Evolutionary conservation across 495 filamentous ascomycete species (phyloP).

Genomic region (Penicillium argentinense): DNA sequence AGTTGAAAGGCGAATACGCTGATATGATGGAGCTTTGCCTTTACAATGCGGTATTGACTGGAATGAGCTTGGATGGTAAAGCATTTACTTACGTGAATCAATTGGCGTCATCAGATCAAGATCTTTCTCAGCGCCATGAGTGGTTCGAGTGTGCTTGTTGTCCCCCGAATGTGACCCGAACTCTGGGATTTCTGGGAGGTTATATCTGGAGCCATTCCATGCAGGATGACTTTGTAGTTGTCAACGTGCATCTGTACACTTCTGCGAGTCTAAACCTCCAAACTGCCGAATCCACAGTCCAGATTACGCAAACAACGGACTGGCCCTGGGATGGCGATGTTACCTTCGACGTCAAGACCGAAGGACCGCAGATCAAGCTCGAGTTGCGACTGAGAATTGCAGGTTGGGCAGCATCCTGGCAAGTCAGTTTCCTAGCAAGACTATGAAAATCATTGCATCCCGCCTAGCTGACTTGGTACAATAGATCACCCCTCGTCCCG

Average conservation of each 20-base stretch:
- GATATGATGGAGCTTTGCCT: constrained; percentile 61
- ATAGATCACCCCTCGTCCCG: constrained; percentile 27
- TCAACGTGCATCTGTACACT: constrained; percentile 55
- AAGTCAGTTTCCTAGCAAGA: constrained; percentile 23
- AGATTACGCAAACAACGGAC: constrained; percentile 47
- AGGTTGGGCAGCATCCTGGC: constrained; percentile 47
- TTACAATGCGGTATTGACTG: constrained; percentile 59
- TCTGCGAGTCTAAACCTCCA: constrained; percentile 43
- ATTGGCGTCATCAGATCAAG: constrained; percentile 49
- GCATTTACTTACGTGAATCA: constrained; percentile 60
- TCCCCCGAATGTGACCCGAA: constrained; percentile 55
- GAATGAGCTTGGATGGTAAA: constrained; percentile 40
- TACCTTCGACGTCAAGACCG: constrained; percentile 34
- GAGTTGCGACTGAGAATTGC: constrained; percentile 49
- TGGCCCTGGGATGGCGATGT: constrained; percentile 58
- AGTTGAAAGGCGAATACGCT: constrained; percentile 51
- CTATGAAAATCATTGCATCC: constrained; percentile 10
- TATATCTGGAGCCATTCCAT: constrained; percentile 49
- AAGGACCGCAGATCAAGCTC: constrained; percentile 21
- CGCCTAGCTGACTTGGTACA: too few species aligned
- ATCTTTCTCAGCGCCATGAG: constrained; percentile 39
- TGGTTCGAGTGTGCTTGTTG: constrained; percentile 62
- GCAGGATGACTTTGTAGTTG: constrained; percentile 23
- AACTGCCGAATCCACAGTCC: constrained; percentile 32
- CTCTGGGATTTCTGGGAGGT: constrained; percentile 53